Base-by-base conservation (phyloP, 805 yeast species). In the Yarrowia yakushimensis region DNA sequence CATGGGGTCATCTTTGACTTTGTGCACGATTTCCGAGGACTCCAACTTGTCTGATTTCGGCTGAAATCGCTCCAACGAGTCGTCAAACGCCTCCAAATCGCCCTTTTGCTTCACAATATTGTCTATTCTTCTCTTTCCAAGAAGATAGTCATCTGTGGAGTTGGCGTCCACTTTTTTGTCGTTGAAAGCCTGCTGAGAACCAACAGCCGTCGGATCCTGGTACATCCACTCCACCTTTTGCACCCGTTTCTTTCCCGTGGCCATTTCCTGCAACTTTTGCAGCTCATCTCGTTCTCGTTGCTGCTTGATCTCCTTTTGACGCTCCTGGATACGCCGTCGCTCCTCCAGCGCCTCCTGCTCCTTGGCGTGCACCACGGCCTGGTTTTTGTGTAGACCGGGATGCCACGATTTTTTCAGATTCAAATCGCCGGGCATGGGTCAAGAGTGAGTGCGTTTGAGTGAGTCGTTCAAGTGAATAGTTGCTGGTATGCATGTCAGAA, bases 381-480 rank as follows among this genome's bases (percentile, higher is more conserved):
- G 90, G 78, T 93, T 93, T 72, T 87, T 88, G 71, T 88, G 77
- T 57, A 90, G 78, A 50, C 87, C 92, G 2, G 99, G 97, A 73
- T 93, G 90, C 99, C 98, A 93, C 65, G 98, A 93, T 72, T 93
- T 93, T 76, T 93, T 88, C 63, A 92, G 74, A 72, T 93, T 93
- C 66, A 93, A 79, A 73, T 92, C 97, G 5, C 91, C 89, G 0
- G 91, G 88, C 70, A 68, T 25, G 4, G 27, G n/a, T n/a, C n/a
- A n/a, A n/a, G n/a, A n/a, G n/a, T n/a, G n/a, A n/a, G n/a, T n/a
- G n/a, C n/a, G n/a, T n/a, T n/a, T n/a, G n/a, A n/a, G n/a, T n/a
- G n/a, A n/a, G n/a, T n/a, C n/a, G n/a, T n/a, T n/a, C n/a, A n/a
- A n/a, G n/a, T n/a, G n/a, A n/a, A n/a, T n/a, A n/a, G n/a, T n/a